Evolutionary conservation across 2,329 filamentous ascomycete species (phyloP).

Genomic region (Alternaria dauci): DNA sequence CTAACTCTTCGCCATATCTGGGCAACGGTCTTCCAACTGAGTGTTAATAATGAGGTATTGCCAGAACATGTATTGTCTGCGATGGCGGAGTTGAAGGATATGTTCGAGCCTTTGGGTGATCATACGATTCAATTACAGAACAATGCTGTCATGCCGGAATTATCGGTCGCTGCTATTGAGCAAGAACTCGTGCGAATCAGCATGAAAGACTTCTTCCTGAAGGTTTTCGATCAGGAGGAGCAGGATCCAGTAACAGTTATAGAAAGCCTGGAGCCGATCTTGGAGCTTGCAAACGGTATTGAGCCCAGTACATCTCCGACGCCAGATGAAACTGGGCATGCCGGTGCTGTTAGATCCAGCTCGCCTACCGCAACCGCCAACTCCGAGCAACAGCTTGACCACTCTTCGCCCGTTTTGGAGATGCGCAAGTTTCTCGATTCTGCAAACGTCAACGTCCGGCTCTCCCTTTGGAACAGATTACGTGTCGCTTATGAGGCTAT

Average conservation of each 20-base stretch:
- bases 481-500: constrained; percentile 88
- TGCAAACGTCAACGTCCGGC: constrained; percentile 80
- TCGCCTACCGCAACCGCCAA: constrained; percentile 21
- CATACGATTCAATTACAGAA: constrained; percentile 73
- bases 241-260: constrained; percentile 85
- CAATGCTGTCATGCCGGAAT: constrained; percentile 85
- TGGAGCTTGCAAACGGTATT: constrained; percentile 67
- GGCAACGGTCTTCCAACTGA: constrained; percentile 70
- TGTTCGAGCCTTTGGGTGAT: constrained; percentile 60
- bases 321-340: constrained; percentile 14
- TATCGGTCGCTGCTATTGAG: constrained; percentile 84
- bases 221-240: constrained; percentile 83
- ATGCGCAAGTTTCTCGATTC: constrained; percentile 85
- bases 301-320: constrained; percentile 9
- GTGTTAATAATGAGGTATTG: constrained; percentile 62
- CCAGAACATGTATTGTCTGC: constrained; percentile 69
- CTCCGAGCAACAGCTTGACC: constrained; percentile 12
- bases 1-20: constrained; percentile 70
- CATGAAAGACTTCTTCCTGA: constrained; percentile 95
- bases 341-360: constrained; percentile 14
- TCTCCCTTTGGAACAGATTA: constrained; percentile 92
- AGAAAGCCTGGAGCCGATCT: constrained; percentile 88
- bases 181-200: constrained; percentile 91
- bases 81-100: constrained; percentile 68
- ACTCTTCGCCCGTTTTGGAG: constrained; percentile 65